Conservation (phyloP, 345 rosid genomes). For the Excoecaria agallocha region DNA sequence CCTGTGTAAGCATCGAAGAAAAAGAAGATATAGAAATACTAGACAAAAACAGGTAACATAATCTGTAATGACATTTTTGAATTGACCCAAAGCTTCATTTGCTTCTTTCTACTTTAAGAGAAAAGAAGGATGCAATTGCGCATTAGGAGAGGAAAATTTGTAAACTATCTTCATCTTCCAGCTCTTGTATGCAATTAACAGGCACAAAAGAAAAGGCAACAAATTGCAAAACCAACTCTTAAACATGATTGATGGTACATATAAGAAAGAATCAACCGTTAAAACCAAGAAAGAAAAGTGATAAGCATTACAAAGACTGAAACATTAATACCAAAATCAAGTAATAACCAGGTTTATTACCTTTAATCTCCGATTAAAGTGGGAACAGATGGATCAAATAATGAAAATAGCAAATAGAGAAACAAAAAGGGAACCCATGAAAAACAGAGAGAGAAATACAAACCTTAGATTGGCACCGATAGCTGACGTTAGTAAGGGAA, state of each 20-base stretch:
- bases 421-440: too few species aligned
- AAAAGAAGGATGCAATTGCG: not conserved
- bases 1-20: too few species aligned
- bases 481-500: not conserved
- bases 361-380: not conserved
- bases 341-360: not conserved
- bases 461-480: too few species aligned
- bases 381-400: not conserved
- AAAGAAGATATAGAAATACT: too few species aligned
- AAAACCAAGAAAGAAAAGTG: not conserved
- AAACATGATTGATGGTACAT: too few species aligned
- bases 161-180: not conserved
- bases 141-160: not conserved
- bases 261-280: not conserved
- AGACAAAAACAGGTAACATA: too few species aligned
- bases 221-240: not conserved
- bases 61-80: not conserved
- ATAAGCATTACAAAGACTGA: not conserved
- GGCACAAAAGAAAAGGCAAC: not conserved
- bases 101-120: not conserved
- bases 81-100: not conserved
- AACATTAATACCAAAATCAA: not conserved
- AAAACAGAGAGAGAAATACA: too few species aligned
- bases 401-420: not conserved
- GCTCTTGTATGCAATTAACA: too few species aligned